Conservation (phyloP, 768 basidiomycete species). For the Trametes elegans region DNA sequence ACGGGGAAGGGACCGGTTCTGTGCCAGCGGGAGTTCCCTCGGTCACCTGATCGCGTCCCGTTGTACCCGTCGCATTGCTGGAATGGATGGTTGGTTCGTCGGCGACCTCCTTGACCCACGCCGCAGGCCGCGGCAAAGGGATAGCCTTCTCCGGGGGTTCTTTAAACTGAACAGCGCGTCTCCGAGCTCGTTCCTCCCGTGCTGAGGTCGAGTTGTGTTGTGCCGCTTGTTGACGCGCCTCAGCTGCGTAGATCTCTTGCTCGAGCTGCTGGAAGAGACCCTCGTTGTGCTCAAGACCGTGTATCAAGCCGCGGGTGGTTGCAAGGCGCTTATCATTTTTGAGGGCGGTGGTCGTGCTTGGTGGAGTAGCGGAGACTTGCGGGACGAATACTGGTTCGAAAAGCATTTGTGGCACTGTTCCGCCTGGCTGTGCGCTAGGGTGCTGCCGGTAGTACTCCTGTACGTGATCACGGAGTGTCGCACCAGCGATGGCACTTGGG, state of each 20-base stretch:
- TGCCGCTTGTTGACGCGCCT: not conserved
- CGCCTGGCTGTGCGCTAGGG: not conserved
- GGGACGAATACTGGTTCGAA: not conserved
- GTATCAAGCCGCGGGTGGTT: not conserved
- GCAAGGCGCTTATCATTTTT: no score
- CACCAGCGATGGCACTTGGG: slow-evolving; percentile 16
- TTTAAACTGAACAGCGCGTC: not conserved
- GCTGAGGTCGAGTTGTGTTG: not conserved
- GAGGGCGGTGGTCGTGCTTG: no score
- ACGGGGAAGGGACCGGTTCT: slow-evolving; percentile 6
- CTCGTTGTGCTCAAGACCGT: not conserved
- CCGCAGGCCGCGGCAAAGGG: not conserved
- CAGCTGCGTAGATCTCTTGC: not conserved
- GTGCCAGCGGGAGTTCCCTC: not conserved
- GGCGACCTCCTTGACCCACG: slow-evolving; percentile 1
- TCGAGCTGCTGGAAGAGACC: slow-evolving; percentile 1
- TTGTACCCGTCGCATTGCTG: not conserved
- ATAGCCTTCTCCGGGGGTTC: not conserved
- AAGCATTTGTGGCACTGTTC: not conserved
- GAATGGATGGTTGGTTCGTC: not conserved
- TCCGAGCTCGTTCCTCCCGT: not conserved
- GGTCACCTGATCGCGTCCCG: not conserved
- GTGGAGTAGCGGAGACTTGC: no score
- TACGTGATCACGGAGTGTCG: not conserved
- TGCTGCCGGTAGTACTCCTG: not conserved